These are phyloP conservation scores for Pilatotrama ljubarskyi DNA, from an alignment of 768 basidiomycete species.

Conservation along the genomic window DNA sequence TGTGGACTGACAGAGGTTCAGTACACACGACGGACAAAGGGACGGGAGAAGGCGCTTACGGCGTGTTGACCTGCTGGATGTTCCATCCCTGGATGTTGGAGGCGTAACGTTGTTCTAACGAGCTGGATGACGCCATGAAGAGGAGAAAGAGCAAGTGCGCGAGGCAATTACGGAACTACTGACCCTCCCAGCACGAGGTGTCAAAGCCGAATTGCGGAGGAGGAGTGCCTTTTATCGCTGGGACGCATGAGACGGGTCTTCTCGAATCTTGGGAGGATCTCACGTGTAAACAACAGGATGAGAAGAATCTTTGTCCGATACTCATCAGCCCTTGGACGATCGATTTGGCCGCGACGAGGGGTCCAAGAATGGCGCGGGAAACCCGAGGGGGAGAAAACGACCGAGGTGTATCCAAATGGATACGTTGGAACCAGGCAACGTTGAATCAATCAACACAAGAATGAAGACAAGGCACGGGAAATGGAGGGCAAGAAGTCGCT, in stretches of 20 bases:
- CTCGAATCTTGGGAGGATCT: constrained; percentile 22
- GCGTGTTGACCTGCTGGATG: constrained; percentile 31
- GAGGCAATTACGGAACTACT: constrained; percentile 31
- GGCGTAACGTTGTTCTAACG: constrained; percentile 27
- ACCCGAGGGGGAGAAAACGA: constrained; percentile 9
- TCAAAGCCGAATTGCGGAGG: constrained; percentile 18
- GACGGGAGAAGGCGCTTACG: constrained; percentile 24
- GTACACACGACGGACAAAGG: constrained; percentile 46
- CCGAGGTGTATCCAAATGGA: constrained; percentile 10
- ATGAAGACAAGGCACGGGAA: constrained; percentile 10
- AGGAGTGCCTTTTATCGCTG: constrained; percentile 23
- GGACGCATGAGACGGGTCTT: constrained; percentile 11
- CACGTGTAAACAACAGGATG: constrained; percentile 22
- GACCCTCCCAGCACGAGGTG: constrained; percentile 30
- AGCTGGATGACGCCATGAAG: constrained; percentile 35
- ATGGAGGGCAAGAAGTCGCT: background rate
- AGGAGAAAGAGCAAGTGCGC: constrained; percentile 30
- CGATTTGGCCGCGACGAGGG: constrained; percentile 19
- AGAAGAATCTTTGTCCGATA: constrained; percentile 22
- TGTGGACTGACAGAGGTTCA: constrained; percentile 49
- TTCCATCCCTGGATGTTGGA: constrained; percentile 30
- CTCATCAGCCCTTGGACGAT: constrained; percentile 26
- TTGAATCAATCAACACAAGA: constrained; percentile 16
- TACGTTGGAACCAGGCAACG: constrained; percentile 7
- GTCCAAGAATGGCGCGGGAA: constrained; percentile 18